Evolutionary conservation across 495 filamentous ascomycete genomes (phyloP).

Genomic region (Podospora comata): DNA sequence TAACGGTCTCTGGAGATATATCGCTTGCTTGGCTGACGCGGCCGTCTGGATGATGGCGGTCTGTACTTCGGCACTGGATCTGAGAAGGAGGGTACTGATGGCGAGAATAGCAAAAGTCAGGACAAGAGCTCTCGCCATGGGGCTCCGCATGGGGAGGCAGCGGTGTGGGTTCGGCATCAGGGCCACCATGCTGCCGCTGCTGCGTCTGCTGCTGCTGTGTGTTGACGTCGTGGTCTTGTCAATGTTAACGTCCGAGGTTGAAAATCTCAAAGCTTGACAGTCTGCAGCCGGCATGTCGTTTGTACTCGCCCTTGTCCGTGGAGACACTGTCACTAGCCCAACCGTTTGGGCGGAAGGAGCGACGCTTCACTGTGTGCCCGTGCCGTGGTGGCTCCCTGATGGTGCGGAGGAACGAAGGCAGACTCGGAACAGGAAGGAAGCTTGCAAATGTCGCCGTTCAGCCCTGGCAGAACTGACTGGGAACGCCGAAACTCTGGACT

Average conservation of each 20-base stretch:
- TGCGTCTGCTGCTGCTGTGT: conserved; percentile 9
- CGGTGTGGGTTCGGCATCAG: conserved; percentile 37
- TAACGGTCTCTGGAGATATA: conserved; percentile 36
- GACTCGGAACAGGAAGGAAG: not conserved
- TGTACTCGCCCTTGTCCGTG: not conserved
- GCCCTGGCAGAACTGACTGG: not conserved
- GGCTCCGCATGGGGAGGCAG: conserved; percentile 45
- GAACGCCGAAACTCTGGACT: not conserved
- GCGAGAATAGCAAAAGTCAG: conserved; percentile 37
- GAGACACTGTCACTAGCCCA: not conserved
- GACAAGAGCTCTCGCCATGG: conserved; percentile 39
- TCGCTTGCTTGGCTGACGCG: conserved; percentile 33
- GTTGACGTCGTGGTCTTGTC: not conserved
- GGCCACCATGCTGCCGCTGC: conserved; percentile 32
- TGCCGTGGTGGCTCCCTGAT: not conserved
- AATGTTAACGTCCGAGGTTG: not conserved
- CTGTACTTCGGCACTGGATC: conserved; percentile 40
- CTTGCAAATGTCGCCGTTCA: not conserved
- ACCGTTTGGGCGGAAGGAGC: not conserved
- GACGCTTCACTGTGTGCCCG: not conserved
- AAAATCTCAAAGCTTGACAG: not conserved
- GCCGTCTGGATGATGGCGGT: conserved; percentile 39
- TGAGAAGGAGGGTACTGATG: conserved; percentile 36
- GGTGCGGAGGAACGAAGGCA: not conserved
- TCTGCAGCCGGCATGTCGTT: not conserved